A percentile compares a stretch with the other conserved stretches of the same genome.
Evolutionary conservation across 495 filamentous ascomycete genomes (phyloP).

Genomic region (Penicillium lividum): DNA sequence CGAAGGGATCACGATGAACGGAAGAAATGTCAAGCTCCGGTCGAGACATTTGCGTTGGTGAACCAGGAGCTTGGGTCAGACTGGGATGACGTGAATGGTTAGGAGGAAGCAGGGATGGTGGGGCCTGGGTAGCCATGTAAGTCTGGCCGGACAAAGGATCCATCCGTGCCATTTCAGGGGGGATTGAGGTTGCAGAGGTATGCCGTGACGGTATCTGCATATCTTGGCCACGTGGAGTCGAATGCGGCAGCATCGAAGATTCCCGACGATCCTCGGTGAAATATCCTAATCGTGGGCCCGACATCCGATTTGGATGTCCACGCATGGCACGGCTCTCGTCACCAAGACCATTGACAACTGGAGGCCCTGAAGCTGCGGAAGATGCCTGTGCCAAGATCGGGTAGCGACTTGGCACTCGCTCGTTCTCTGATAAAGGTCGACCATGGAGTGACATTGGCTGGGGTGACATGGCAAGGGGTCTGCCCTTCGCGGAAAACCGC

Average conservation of each 20-base stretch:
- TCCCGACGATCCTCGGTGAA: slow-evolving; percentile 50
- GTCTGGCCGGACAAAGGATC: slow-evolving; percentile 38
- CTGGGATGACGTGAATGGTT: slow-evolving; percentile 47
- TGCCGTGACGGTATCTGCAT: slow-evolving; percentile 35
- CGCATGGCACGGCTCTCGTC: slow-evolving; percentile 39
- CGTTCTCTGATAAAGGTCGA: slow-evolving; percentile 36
- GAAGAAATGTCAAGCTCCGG: slow-evolving; percentile 41
- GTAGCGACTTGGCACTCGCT: slow-evolving; percentile 40
- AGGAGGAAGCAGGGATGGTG: slow-evolving; percentile 28
- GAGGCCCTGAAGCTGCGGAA: slow-evolving; percentile 30
- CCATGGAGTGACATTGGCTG: slow-evolving; percentile 35
- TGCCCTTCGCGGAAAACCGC: slow-evolving; percentile 47
- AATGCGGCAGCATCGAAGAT: slow-evolving; percentile 33
- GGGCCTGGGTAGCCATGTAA: slow-evolving; percentile 36
- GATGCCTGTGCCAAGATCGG: slow-evolving; percentile 49
- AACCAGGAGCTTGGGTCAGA: slow-evolving; percentile 39
- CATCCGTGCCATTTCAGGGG: slow-evolving; percentile 39
- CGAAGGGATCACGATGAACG: slow-evolving; percentile 40
- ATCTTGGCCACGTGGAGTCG: slow-evolving; percentile 33
- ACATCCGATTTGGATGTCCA: slow-evolving; percentile 30
- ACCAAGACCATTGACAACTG: slow-evolving; percentile 26
- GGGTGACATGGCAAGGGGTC: slow-evolving; percentile 33
- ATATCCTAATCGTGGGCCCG: slow-evolving; percentile 45
- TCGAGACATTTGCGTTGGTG: slow-evolving; percentile 36
- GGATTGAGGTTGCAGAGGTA: slow-evolving; percentile 22